Evolutionary conservation across 208 protist genomes (phyloP), one percentile per base, ranked within the genome.

Genomic region (Wallacemonas sp.): DNA sequence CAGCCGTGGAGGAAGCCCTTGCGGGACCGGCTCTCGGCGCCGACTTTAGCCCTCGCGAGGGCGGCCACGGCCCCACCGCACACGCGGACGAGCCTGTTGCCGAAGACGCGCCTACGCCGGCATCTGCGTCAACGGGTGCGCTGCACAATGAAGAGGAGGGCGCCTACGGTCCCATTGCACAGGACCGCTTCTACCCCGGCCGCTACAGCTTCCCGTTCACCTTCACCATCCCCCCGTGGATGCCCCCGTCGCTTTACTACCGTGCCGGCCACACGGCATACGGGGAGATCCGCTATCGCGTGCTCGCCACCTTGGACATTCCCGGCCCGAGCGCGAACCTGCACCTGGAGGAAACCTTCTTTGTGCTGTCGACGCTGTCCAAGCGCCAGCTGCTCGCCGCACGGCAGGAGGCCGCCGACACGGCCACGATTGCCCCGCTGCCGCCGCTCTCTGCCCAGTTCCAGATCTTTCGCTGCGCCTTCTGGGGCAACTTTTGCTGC

Each of bases 191-290:
- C 31, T 70, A 74, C 57, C 79, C 79, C 2, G 82, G 82, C 12
- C 68, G 74, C 16, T 76, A 88, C 65, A 65, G 66, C n/a, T 88
- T 82, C 54, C 82, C 82, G 32, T 88, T 88, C 45, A 8, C 39
- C 38, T 85, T 88, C 48, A 79, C 75, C 42, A 69, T 88, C 7
- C 82, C 82, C 5, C 79, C 82, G 29, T 88, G 82, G 79, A 68
- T 85, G 57, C 82, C 82, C 36, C 82, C 82, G 11, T 88, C 82
- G n/a, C 76, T 85, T 26, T 88, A 85, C 73, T 88, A 84, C 69
- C 48, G 61, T 18, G 72, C 74, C 33, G 32, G 18, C 7, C 67
- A 70, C 32, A 45, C 14, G 39, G 78, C 82, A 5, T 72, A 39
- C 20, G 82, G 82, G 1, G 64, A 75, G 29, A 80, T 85, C 12